phyloP scores from a whole-genome alignment of 495 filamentous ascomycete genomes.

The Rhizodiscina lignyota region DNA sequence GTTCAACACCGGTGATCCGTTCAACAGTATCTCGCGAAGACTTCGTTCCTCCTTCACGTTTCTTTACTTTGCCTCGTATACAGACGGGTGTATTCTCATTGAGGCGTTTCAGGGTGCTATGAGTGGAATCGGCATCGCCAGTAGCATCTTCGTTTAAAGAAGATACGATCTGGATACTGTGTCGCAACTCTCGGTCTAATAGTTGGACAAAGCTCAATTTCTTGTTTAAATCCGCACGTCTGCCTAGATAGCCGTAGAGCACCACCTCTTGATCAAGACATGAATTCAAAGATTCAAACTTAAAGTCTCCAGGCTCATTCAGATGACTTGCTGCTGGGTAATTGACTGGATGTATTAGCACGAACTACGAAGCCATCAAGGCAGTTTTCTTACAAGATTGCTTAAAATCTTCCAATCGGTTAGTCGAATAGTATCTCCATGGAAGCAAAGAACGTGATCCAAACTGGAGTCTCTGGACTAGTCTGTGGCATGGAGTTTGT shows the following conservation, averaged over 20 bases:
- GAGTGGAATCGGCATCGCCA: slow-evolving; percentile 15
- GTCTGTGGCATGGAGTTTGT: too few relatives aligned
- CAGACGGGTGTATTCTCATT: slow-evolving; percentile 34
- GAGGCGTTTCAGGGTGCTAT: slow-evolving; percentile 31
- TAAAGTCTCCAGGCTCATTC: too few relatives aligned
- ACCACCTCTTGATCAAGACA: slow-evolving; percentile 32
- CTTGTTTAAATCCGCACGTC: slow-evolving; percentile 43
- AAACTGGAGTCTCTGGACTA: too few relatives aligned
- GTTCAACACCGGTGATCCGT: slow-evolving; percentile 33
- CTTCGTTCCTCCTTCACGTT: slow-evolving; percentile 11
- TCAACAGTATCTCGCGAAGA: slow-evolving; percentile 2
- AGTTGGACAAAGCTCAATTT: slow-evolving; percentile 54
- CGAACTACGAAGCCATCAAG: too few relatives aligned
- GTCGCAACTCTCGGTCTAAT: slow-evolving; percentile 29
- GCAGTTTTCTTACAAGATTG: too few relatives aligned
- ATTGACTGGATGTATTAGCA: too few relatives aligned
- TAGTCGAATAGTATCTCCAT: too few relatives aligned
- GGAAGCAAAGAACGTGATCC: too few relatives aligned
- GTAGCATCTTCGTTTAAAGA: slow-evolving; percentile 17
- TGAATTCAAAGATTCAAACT: slow-evolving; percentile 3
- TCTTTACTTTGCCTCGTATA: slow-evolving; percentile 31
- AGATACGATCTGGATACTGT: slow-evolving; percentile 37
- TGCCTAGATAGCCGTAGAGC: slow-evolving; percentile 57
- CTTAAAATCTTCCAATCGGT: too few relatives aligned
- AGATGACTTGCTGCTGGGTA: slow-evolving; percentile 34